phyloP scores from a whole-genome alignment of 768 basidiomycete genomes.

The Amanita pallidorosea region DNA sequence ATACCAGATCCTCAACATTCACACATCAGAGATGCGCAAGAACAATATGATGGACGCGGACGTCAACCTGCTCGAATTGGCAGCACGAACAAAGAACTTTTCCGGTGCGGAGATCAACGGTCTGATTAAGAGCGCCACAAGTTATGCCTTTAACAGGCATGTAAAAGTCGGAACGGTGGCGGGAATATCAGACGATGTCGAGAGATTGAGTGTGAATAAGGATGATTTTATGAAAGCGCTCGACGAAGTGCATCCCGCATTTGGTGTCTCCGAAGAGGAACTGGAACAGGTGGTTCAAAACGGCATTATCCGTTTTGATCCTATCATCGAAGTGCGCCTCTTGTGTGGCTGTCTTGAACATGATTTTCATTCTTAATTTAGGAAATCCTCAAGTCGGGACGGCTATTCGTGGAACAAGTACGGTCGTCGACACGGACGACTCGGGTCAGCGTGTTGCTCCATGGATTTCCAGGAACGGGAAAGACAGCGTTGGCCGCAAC shows the following conservation, averaged over 20 bases:
- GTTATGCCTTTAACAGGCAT: slow-evolving; percentile 96
- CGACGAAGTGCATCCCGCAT: slow-evolving; percentile 92
- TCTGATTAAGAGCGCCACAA: slow-evolving; percentile 94
- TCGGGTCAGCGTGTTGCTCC: slow-evolving; percentile 81
- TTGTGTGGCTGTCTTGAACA: neutral
- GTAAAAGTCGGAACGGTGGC: slow-evolving; percentile 98
- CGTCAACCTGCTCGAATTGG: slow-evolving; percentile 77
- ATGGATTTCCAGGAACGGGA: slow-evolving; percentile 84
- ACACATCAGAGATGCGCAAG: slow-evolving; percentile 87
- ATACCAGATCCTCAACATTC: slow-evolving; percentile 88
- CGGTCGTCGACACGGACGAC: slow-evolving; percentile 83
- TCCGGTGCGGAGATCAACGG: slow-evolving; percentile 95
- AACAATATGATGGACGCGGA: slow-evolving; percentile 86
- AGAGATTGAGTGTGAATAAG: slow-evolving; percentile 81
- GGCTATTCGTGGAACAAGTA: slow-evolving; percentile 90
- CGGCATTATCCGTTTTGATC: slow-evolving; percentile 87
- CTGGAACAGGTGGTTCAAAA: slow-evolving; percentile 88
- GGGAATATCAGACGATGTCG: slow-evolving; percentile 92
- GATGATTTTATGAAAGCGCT: slow-evolving; percentile 84
- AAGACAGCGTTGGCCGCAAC: slow-evolving; percentile 93
- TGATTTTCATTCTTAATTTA: slow-evolving; percentile 19
- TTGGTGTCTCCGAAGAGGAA: slow-evolving; percentile 97
- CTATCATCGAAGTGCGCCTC: slow-evolving; percentile 61
- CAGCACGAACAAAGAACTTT: slow-evolving; percentile 87
- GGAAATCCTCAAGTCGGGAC: slow-evolving; percentile 81